Evolutionary conservation across 176 grass and related monocot species (phyloP).

Genomic region (Lolium perenne): DNA sequence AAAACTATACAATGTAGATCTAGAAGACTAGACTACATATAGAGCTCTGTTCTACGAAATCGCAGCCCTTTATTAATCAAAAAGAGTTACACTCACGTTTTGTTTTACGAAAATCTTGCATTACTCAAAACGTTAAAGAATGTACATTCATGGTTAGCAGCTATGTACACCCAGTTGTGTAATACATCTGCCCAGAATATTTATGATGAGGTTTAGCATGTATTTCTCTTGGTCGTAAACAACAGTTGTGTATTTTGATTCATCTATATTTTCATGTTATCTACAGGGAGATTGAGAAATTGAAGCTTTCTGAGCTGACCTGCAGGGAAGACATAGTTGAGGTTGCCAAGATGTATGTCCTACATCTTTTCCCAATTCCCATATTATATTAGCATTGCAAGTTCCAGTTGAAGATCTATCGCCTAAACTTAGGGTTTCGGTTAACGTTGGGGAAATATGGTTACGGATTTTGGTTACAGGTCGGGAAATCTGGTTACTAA

Average conservation of each 20-base stretch:
- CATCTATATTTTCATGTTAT: slow-evolving; percentile 1
- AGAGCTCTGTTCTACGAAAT: not conserved
- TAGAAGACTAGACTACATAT: no score
- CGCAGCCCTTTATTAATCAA: no score
- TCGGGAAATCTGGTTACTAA: no score
- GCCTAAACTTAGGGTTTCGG: no score
- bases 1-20: no score
- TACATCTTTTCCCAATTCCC: not conserved
- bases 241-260: slow-evolving; percentile 1
- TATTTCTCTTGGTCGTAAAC: not conserved
- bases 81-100: not conserved
- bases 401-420: no score
- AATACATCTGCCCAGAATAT: not conserved
- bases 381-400: not conserved
- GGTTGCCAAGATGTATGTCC: slow-evolving; percentile 79
- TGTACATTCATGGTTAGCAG: not conserved
- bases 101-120: not conserved
- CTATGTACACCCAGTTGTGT: not conserved
- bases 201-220: slow-evolving; percentile 6
- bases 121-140: not conserved
- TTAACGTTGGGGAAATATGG: no score
- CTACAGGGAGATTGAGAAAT: slow-evolving; percentile 82
- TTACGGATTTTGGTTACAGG: no score
- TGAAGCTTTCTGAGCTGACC: slow-evolving; percentile 84
- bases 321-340: slow-evolving; percentile 83